Conservation (phyloP, 2,329 filamentous ascomycete species). For the Pyrenophora graminea region DNA sequence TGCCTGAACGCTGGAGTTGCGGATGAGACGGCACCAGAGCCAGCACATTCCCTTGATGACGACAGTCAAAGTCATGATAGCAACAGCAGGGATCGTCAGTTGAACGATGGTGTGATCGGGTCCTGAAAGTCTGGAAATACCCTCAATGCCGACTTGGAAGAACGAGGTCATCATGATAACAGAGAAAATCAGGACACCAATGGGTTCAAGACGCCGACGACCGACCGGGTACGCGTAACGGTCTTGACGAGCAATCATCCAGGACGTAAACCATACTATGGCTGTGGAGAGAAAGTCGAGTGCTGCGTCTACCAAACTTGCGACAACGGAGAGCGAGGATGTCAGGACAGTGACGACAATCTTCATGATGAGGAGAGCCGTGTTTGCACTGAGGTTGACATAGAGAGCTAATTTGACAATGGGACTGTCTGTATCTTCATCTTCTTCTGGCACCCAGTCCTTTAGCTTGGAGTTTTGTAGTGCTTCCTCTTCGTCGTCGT, state of each 20-base stretch:
- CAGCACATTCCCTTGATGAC: constrained; percentile 81
- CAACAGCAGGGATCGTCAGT: constrained; percentile 71
- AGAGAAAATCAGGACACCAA: constrained; percentile 78
- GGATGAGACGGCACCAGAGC: constrained; percentile 85
- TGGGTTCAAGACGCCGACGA: constrained; percentile 73
- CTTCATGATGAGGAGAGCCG: constrained; percentile 74
- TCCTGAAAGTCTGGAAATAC: constrained; percentile 65
- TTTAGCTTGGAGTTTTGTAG: constrained; percentile 61
- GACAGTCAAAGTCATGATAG: constrained; percentile 81
- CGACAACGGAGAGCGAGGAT: constrained; percentile 79
- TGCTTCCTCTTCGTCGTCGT: constrained; percentile 45
- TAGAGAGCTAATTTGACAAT: constrained; percentile 88
- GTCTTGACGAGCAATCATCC: constrained; percentile 73
- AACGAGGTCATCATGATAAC: constrained; percentile 88
- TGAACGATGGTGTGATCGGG: constrained; percentile 71
- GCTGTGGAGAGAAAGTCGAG: constrained; percentile 81
- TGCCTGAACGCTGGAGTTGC: constrained; percentile 83
- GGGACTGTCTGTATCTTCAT: constrained; percentile 72
- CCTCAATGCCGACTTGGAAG: constrained; percentile 75
- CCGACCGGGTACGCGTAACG: constrained; percentile 80
- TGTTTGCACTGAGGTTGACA: constrained; percentile 79
- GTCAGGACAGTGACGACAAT: constrained; percentile 76
- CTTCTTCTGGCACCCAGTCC: constrained; percentile 69
- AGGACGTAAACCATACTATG: constrained; percentile 79
- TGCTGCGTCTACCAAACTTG: constrained; percentile 76